Base-by-base conservation (phyloP, 306 rosid genomes). In the Betula pendula region DNA sequence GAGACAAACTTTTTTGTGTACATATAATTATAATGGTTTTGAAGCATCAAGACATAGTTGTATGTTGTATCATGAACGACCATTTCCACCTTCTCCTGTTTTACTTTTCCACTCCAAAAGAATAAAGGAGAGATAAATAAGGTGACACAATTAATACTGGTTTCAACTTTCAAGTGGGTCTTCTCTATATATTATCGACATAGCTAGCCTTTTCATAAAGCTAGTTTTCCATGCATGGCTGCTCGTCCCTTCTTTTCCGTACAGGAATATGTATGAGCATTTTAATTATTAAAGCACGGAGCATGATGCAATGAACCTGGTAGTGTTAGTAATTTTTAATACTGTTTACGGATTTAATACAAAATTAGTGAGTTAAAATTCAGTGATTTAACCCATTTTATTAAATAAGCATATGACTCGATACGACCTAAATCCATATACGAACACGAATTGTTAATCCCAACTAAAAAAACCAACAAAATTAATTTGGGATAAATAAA, bases 241-340 rank as follows among this genome's bases (percentile, higher is more conserved):
- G 45, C 67, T 59, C 74, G 82, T 78, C 27, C 55, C 77, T 71
- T 7, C 72, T 71, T 78, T 78, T 35, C 67, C 72, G 72, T 62
- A 70, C 73, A 72, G 40, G 50, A 72, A 47, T 58, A 53, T 33
- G 33, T 58, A 11, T 52, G 7, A 17, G 45, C 25, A 9, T 38
- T 60, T 45, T n/a, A n/a, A n/a, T n/a, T 14, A 49, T 47, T 9
- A 51, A 47, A 48, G 63, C 31, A 56, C 13, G 24, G 2, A 2
- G 14, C 49, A 45, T 45, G 49, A 45, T 45, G 49, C 49, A 42
- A 42, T 42, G 45, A n/a, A n/a, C n/a, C n/a, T n/a, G n/a, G n/a
- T n/a, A n/a, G n/a, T n/a, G n/a, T n/a, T n/a, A n/a, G n/a, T n/a
- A n/a, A n/a, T n/a, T n/a, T n/a, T n/a, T n/a, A n/a, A n/a, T n/a